Base-by-base conservation (phyloP, 2,329 filamentous ascomycete genomes). In the Aureobasidium pullulans region DNA sequence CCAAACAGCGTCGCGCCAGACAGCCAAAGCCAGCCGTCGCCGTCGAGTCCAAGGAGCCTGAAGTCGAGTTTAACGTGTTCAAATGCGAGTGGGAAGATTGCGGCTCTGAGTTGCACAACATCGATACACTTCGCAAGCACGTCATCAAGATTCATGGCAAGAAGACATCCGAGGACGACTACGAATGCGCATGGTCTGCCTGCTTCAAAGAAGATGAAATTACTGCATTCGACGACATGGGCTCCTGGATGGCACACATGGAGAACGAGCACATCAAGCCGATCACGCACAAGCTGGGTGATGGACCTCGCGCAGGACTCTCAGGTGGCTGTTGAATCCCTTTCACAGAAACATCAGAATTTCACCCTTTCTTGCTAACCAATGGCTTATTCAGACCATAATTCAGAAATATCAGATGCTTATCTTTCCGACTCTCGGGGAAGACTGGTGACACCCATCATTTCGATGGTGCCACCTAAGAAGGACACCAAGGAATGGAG, bases 61-160 rank as follows among this genome's bases (percentile, higher is more conserved):
- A 59, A 32, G 61, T 63, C 10, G 66, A 68, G 32, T 77, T 74
- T 60, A 72, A 74, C 52, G 75, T 81, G 6, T 87, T 78, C 67
- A 74, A 76, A 58, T 88, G 85, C 69, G 69, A 73, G 43, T 87
- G 84, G 84, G 70, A 77, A 54, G 69, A 72, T 1, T 88, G 85
- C 67, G 69, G 70, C 3, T 78, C 81, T 0, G 77, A 84, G 63
- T 71, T 87, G 5, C 84, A 87, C 69, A 87, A 86, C 64, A 69
- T 86, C 13, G 77, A 80, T 8, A 82, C 80, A 0, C 71, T 87
- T 6, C 78, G 79, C 62, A 81, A 81, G 60, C 85, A 88, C 67
- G 70, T 85, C 6, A 67, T 75, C 54, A 85, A 83, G 64, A 69
- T 81, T 4, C 84, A 87, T 64, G 70, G 73, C 23, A 71, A 70